These are phyloP conservation scores for Dioszegia hungarica DNA, from an alignment of 768 basidiomycete genomes.

Conservation along the genomic window DNA sequence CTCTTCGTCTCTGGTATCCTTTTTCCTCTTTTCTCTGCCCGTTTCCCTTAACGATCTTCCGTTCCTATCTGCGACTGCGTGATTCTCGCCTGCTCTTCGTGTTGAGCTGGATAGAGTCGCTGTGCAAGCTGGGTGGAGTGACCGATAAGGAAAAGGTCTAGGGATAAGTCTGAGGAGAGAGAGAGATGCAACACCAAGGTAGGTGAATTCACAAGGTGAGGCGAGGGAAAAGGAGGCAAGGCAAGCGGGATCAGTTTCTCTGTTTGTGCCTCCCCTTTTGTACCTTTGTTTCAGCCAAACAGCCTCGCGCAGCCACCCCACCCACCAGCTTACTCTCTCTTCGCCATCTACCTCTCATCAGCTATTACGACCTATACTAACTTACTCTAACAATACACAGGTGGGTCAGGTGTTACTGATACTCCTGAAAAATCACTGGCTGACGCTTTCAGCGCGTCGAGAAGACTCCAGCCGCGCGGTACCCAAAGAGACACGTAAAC, in stretches of 20 bases:
- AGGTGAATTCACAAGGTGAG: background rate
- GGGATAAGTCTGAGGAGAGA: background rate
- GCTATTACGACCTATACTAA: background rate
- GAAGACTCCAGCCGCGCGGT: background rate
- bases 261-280: background rate
- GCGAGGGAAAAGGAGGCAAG: background rate
- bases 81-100: background rate
- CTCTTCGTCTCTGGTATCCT: background rate
- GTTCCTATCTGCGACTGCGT: background rate
- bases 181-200: background rate
- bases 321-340: background rate
- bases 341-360: background rate
- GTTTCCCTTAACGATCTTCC: background rate
- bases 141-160: background rate
- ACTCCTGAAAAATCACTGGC: background rate
- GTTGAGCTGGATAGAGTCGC: constrained; percentile 2
- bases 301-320: background rate
- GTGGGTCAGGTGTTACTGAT: background rate
- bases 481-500: background rate
- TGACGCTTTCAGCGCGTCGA: background rate
- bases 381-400: background rate
- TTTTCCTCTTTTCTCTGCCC: background rate
- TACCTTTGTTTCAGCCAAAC: constrained; percentile 4
- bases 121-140: background rate
- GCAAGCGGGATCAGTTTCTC: background rate